These are phyloP conservation scores for Onygenales sp. DNA, from an alignment of 2,329 filamentous ascomycete species.

Conservation along the genomic window DNA sequence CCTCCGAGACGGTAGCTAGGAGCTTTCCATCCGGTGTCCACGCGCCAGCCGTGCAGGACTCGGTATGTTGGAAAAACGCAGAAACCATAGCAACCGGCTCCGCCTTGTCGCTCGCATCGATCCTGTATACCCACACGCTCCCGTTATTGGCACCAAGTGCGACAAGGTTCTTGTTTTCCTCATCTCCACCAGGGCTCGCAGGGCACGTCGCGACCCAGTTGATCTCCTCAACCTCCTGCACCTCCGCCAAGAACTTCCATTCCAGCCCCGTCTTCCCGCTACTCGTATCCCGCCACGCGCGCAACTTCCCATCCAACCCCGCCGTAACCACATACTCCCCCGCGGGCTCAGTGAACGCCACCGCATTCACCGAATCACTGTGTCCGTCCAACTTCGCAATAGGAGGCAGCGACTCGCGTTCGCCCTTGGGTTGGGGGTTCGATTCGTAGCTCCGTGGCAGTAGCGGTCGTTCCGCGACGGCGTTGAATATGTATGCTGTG, in stretches of 20 bases:
- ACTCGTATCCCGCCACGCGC: conserved; percentile 53
- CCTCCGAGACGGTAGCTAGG: conserved; percentile 81
- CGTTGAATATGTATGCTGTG: conserved; percentile 77
- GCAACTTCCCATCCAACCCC: conserved; percentile 75
- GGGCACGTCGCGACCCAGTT: conserved; percentile 82
- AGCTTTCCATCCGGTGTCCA: conserved; percentile 85
- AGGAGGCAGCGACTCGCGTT: conserved; percentile 52
- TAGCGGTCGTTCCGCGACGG: conserved; percentile 55
- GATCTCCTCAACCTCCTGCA: conserved; percentile 86
- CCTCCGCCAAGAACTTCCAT: conserved; percentile 63
- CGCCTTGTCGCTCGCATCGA: conserved; percentile 56
- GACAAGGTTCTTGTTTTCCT: conserved; percentile 64
- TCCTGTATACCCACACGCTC: conserved; percentile 90
- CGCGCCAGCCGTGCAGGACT: conserved; percentile 73
- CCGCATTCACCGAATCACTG: conserved; percentile 78
- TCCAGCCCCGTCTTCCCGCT: conserved; percentile 39
- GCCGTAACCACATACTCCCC: conserved; percentile 82
- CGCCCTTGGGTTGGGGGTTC: conserved; percentile 50
- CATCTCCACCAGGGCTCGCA: conserved; percentile 29
- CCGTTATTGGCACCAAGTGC: conserved; percentile 85
- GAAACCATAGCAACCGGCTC: conserved; percentile 71
- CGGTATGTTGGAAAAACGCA: conserved; percentile 86
- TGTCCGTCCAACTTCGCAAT: conserved; percentile 79
- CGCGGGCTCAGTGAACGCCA: conserved; percentile 71
- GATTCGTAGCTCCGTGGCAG: conserved; percentile 68